These are phyloP conservation scores for Mycena rebaudengoi DNA, from an alignment of 768 basidiomycete genomes.

Conservation along the genomic window DNA sequence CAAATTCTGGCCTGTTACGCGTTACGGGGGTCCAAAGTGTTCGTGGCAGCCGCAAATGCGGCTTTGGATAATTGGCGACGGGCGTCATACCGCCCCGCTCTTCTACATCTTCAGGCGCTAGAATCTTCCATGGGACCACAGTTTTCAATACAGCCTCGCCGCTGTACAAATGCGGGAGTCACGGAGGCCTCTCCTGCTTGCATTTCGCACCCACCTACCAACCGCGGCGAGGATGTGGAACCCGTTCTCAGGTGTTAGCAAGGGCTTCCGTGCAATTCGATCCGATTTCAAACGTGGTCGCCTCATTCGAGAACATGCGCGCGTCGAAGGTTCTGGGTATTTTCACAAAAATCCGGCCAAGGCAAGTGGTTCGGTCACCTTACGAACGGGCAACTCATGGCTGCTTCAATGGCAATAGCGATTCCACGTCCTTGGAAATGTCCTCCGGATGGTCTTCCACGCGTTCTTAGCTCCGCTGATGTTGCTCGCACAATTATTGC, in stretches of 20 bases:
- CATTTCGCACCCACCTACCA: not conserved
- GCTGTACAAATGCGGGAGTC: not conserved
- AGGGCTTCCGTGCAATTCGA: not conserved
- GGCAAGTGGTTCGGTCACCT: not conserved
- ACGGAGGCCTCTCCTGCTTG: not conserved
- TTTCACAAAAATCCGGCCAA: not conserved
- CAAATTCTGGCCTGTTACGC: too few relatives aligned
- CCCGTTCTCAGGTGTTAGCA: not conserved
- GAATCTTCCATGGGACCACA: not conserved
- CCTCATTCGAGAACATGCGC: not conserved
- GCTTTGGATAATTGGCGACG: too few relatives aligned
- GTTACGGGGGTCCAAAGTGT: too few relatives aligned
- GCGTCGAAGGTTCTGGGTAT: not conserved
- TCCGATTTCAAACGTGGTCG: not conserved
- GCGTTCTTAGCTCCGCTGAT: not conserved
- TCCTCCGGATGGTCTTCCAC: not conserved
- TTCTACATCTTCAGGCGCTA: not conserved
- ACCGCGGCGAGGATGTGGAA: not conserved
- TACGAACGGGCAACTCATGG: not conserved
- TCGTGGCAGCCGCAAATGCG: not conserved
- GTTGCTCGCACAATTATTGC: not conserved
- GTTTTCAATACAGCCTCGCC: not conserved
- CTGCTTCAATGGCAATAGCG: not conserved
- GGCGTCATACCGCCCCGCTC: not conserved
- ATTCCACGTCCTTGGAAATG: not conserved